A percentile compares a stretch with the other conserved stretches of the same genome.
Evolutionary conservation across 2,329 filamentous ascomycete genomes (phyloP).

Genomic region (Madurella fahalii): DNA sequence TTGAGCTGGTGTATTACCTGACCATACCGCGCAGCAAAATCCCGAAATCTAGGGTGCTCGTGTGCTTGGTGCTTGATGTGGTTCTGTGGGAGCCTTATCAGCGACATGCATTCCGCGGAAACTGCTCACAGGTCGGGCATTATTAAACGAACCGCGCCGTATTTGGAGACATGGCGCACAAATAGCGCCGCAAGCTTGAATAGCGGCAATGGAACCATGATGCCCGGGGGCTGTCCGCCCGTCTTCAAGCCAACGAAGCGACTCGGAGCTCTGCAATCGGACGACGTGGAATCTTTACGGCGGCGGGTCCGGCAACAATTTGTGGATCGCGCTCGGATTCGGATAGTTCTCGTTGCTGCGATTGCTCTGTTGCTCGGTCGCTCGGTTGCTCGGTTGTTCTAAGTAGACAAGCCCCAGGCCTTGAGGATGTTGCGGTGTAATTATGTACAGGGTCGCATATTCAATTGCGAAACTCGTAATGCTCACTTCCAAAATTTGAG

Average conservation of each 20-base stretch:
- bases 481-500: too few species aligned
- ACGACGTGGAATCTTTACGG: not conserved
- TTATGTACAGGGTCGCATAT: not conserved
- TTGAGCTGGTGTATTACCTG: constrained; percentile 64
- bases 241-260: not conserved
- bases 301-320: not conserved
- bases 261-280: not conserved
- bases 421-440: not conserved
- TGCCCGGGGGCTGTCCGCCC: constrained; percentile 6
- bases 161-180: constrained; percentile 63
- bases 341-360: not conserved
- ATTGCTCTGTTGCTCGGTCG: too few species aligned
- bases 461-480: not conserved
- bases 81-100: constrained; percentile 44
- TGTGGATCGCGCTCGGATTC: not conserved
- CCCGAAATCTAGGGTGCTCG: constrained; percentile 58
- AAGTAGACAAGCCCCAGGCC: not conserved
- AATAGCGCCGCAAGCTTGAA: constrained; percentile 65
- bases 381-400: not conserved
- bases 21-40: constrained; percentile 58
- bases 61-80: constrained; percentile 63
- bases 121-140: too few species aligned
- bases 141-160: constrained; percentile 61
- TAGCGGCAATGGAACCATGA: constrained; percentile 62
- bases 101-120: not conserved